phyloP scores from a whole-genome alignment of 1,139 yeast genomes.

The Candida sojae region DNA sequence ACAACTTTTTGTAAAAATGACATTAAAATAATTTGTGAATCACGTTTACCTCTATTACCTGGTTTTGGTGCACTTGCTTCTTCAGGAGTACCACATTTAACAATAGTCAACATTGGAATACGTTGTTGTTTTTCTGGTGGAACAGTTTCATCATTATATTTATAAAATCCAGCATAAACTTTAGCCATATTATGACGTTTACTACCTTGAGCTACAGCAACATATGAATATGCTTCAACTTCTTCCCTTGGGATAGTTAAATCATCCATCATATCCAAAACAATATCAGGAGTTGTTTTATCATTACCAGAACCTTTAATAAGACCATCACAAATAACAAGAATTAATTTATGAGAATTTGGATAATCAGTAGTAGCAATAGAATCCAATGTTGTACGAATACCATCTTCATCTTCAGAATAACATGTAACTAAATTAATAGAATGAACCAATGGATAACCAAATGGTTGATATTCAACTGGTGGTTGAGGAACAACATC shows the following conservation, averaged over 20 bases:
- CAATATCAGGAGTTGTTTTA: slow-evolving; percentile 83
- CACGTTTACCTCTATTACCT: slow-evolving; percentile 98
- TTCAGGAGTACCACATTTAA: slow-evolving; percentile 90
- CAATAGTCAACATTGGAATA: slow-evolving; percentile 80
- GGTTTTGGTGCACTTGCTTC: slow-evolving; percentile 84
- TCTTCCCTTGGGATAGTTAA: slow-evolving; percentile 70
- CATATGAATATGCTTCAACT: slow-evolving; percentile 80
- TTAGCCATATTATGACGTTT: slow-evolving; percentile 98
- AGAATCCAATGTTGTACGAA: slow-evolving; percentile 87
- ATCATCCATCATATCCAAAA: slow-evolving; percentile 84
- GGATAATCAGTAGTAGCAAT: slow-evolving; percentile 92
- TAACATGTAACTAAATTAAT: slow-evolving; percentile 89
- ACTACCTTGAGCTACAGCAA: slow-evolving; percentile 90
- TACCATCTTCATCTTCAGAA: slow-evolving; percentile 86
- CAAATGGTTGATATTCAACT: slow-evolving; percentile 81
- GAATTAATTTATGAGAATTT: slow-evolving; percentile 83
- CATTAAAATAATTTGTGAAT: slow-evolving; percentile 93
- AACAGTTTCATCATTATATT: slow-evolving; percentile 72
- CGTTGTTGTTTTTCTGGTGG: slow-evolving; percentile 84
- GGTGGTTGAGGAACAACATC: slow-evolving; percentile 87
- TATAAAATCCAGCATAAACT: slow-evolving; percentile 87
- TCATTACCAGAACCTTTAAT: slow-evolving; percentile 94
- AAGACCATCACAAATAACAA: slow-evolving; percentile 89
- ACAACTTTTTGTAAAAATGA: slow-evolving; percentile 86
- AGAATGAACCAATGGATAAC: slow-evolving; percentile 83